Percentiles rank a stretch among this genome's conserved stretches.
Conservation (phyloP, 2,329 filamentous ascomycete species). For the Penicillium digitatum region DNA sequence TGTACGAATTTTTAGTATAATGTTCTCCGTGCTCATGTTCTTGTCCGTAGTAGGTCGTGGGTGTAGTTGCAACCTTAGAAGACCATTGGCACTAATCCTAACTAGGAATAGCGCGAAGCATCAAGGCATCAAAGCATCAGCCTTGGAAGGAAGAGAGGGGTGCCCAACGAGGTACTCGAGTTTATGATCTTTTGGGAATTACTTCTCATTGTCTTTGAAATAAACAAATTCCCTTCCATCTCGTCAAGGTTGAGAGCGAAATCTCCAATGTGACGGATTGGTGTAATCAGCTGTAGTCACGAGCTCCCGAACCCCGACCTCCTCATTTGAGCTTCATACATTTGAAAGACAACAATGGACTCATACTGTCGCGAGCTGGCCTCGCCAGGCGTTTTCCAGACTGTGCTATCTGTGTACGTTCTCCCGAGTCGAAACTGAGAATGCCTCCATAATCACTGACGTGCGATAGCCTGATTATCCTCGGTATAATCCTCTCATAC, state of each 20-base stretch:
- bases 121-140: not conserved
- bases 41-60: too few species aligned
- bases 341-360: conserved; percentile 19
- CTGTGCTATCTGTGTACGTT: conserved; percentile 20
- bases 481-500: conserved; percentile 89
- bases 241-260: not conserved
- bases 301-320: not conserved
- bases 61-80: too few species aligned
- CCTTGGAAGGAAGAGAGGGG: too few species aligned
- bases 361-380: conserved; percentile 50
- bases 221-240: not conserved
- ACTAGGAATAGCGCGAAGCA: too few species aligned
- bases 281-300: conserved; percentile 3
- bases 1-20: too few species aligned
- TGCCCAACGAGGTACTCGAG: not conserved
- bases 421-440: not conserved
- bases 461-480: conserved; percentile 61
- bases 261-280: not conserved
- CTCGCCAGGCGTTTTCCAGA: conserved; percentile 45
- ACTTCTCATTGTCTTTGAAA: not conserved
- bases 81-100: too few species aligned
- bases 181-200: not conserved
- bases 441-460: conserved; percentile 5
- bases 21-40: too few species aligned
- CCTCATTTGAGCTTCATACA: conserved; percentile 3